Evolutionary conservation across 106 monocot species (phyloP).

Genomic region (Platanthera guangdongensis): DNA sequence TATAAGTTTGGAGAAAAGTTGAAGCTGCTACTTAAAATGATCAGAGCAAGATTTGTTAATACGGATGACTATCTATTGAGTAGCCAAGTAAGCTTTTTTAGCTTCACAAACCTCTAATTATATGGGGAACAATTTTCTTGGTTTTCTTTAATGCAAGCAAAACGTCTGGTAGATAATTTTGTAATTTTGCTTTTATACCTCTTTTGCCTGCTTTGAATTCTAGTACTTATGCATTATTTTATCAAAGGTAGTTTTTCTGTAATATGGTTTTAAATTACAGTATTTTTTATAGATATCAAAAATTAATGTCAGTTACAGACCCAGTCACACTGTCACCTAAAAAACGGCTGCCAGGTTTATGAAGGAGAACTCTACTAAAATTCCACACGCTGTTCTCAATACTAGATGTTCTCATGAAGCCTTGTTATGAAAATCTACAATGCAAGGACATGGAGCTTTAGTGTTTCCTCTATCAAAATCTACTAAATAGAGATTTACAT

Average conservation of each 20-base stretch:
- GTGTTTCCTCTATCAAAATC: not conserved
- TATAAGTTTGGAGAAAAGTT: slow-evolving; percentile 67
- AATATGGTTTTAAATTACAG: too few relatives aligned
- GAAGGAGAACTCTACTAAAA: not conserved
- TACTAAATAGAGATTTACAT: not conserved
- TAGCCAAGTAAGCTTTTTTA: slow-evolving; percentile 28
- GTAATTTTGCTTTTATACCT: not conserved
- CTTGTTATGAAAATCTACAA: not conserved
- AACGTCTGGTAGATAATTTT: not conserved
- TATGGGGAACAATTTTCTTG: not conserved
- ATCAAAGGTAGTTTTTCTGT: too few relatives aligned
- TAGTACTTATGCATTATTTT: too few relatives aligned
- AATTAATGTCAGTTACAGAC: too few relatives aligned
- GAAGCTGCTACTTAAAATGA: slow-evolving; percentile 33
- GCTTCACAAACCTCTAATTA: not conserved
- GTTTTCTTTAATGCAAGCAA: not conserved
- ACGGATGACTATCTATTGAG: slow-evolving; percentile 46
- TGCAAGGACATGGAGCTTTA: not conserved
- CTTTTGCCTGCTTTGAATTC: too few relatives aligned
- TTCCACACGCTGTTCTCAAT: not conserved
- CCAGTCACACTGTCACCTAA: too few relatives aligned
- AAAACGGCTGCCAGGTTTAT: too few relatives aligned
- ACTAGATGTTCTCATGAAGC: not conserved
- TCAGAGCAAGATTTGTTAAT: slow-evolving; percentile 46
- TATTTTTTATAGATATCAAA: too few relatives aligned